Base-by-base conservation (phyloP, 2,329 filamentous ascomycete species). In the Emmonsiellopsis sp. region DNA sequence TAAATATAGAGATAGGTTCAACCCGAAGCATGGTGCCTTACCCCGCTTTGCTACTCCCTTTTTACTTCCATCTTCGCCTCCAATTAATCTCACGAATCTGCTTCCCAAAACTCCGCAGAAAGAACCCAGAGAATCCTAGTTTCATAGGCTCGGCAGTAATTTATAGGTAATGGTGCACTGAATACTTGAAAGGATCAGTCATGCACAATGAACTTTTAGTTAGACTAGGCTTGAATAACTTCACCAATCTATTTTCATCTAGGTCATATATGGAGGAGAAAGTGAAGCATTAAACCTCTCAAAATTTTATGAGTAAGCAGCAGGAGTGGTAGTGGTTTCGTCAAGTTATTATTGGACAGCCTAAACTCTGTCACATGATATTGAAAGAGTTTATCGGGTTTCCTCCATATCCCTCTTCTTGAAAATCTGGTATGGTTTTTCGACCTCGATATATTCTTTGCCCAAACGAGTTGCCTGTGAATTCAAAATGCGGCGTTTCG, bases 401-500 rank as follows among this genome's bases (percentile, higher is more conserved):
- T 9, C 42, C 15, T 31, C 42, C 42, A 30, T 30, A 30, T n/a
- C 30, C 44, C 44, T 46, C 44, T 34, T 20, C 26, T 32, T 45
- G 43, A 31, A 45, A 45, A 45, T 45, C 26, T 32, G 43, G 26
- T 45, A 45, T 45, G 43, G 20, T 31, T 46, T 34, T 34, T 5
- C 15, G 30, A 31, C 44, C 44, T 34, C 5, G 43, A 46, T 46
- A 46, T 46, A 30, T 15, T 32, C 43, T 41, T 3, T 41, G 38
- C 38, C 38, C 38, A 41, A 2, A 41, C 11, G n/a, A 47, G 30
- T 34, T 47, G 15, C 45, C 31, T 47, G 45, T 48, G 45, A 45
- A 37, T 48, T 26, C 45, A 54, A 54, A 42, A 59, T 59, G 55
- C 55, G 57, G 8, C 57, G 57, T 11, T 62, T 62, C 20, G 55